phyloP scores from a whole-genome alignment of 768 basidiomycete genomes.

The Boletus rubescentipes region DNA sequence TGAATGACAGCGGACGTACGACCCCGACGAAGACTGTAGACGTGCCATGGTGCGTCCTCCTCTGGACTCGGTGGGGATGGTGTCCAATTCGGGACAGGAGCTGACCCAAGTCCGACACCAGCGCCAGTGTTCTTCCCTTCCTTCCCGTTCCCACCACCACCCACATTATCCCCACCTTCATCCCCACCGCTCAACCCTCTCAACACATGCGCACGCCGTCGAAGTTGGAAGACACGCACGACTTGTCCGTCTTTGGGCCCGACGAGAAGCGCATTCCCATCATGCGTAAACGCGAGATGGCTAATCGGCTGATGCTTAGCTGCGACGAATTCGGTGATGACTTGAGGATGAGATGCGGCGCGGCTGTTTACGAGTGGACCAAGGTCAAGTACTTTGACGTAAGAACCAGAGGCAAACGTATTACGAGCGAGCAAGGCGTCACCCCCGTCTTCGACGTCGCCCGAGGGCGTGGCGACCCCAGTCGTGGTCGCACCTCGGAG shows the following conservation, averaged over 20 bases:
- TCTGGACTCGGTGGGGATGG: conserved; percentile 1
- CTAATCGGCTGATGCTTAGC: conserved; percentile 49
- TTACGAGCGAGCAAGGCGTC: conserved; percentile 5
- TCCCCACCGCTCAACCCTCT: conserved; percentile 8
- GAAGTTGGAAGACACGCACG: conserved; percentile 47
- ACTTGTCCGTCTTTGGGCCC: conserved; percentile 56
- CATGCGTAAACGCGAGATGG: conserved; percentile 47
- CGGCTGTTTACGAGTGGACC: conserved; percentile 29
- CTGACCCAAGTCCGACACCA: conserved; percentile 1
- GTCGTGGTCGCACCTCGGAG: conserved; percentile 14
- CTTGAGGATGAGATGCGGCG: conserved; percentile 26
- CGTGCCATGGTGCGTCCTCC: conserved; percentile 43
- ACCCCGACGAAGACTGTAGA: conserved; percentile 73
- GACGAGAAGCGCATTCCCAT: conserved; percentile 52
- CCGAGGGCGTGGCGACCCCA: conserved; percentile 11
- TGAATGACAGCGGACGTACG: conserved; percentile 66
- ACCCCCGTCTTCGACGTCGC: conserved; percentile 12
- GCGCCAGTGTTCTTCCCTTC: conserved; percentile 1
- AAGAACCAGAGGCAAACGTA: conserved; percentile 36
- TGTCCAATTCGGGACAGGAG: conserved; percentile 1
- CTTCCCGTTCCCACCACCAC: not conserved
- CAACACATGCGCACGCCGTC: conserved; percentile 24
- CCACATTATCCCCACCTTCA: not conserved
- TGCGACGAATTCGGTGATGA: conserved; percentile 49
- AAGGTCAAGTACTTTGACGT: conserved; percentile 60